Evolutionary conservation across 2,329 filamentous ascomycete species (phyloP).

Genomic region (Trichoderma sp.): DNA sequence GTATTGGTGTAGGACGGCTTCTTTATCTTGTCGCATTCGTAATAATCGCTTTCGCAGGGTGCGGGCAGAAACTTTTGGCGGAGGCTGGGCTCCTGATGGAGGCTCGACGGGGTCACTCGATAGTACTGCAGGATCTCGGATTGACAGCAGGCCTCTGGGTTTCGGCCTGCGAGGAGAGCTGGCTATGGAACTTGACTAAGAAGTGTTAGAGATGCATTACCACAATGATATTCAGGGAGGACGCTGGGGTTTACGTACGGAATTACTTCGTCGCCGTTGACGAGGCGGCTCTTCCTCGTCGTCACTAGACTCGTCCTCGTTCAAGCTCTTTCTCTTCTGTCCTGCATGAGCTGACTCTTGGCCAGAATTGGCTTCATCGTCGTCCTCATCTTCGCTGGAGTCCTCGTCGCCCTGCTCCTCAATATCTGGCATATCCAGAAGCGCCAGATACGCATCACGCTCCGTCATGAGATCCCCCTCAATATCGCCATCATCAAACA

Average conservation of each 20-base stretch:
- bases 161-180: conserved; percentile 60
- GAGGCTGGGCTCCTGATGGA: conserved; percentile 58
- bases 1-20: conserved; percentile 73
- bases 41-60: conserved; percentile 71
- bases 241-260: conserved; percentile 51
- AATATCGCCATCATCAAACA: conserved; percentile 95
- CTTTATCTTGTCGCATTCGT: conserved; percentile 73
- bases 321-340: conserved; percentile 77
- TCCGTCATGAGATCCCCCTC: conserved; percentile 75
- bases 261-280: conserved; percentile 84
- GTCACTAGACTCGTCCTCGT: conserved; percentile 68
- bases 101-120: conserved; percentile 52
- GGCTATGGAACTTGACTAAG: conserved; percentile 63
- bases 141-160: conserved; percentile 58
- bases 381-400: conserved; percentile 49
- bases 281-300: conserved; percentile 72
- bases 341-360: conserved; percentile 46
- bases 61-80: conserved; percentile 66
- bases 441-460: conserved; percentile 77
- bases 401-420: conserved; percentile 71
- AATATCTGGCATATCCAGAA: conserved; percentile 87
- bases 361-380: conserved; percentile 43
- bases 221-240: neutral
- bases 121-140: conserved; percentile 45
- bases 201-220: conserved; percentile 23